Percentiles rank a stretch among this genome's conserved stretches.
Conservation (phyloP, 1,139 yeast genomes). For the Lodderomyces parapsilosis region DNA sequence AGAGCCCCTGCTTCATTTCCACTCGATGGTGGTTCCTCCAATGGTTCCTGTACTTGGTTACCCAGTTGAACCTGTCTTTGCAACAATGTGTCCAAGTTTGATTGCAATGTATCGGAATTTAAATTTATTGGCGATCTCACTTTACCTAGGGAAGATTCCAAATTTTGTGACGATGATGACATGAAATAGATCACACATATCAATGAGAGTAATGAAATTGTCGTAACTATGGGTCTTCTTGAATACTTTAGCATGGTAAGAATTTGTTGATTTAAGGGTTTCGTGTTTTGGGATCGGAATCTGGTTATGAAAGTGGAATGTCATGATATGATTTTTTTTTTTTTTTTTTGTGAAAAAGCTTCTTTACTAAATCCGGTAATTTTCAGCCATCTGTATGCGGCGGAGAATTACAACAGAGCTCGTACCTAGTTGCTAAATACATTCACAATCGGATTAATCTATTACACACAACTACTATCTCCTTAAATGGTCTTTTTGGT, state of each 20-base stretch:
- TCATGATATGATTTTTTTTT: not conserved
- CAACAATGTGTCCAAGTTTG: slow-evolving; percentile 2
- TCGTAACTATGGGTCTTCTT: slow-evolving; percentile 26
- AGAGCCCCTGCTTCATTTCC: too few species aligned
- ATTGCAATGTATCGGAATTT: slow-evolving; percentile 6
- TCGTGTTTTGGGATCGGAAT: not conserved
- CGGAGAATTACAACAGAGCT: not conserved
- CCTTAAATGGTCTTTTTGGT: slow-evolving; percentile 26
- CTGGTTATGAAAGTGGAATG: not conserved
- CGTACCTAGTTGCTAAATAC: too few species aligned
- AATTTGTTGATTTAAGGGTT: not conserved
- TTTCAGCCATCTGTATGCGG: not conserved
- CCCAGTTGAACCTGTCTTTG: slow-evolving; percentile 1
- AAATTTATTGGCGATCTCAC: slow-evolving; percentile 24
- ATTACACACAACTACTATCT: not conserved
- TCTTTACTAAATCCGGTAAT: not conserved
- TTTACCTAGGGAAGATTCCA: slow-evolving; percentile 22
- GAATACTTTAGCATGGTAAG: slow-evolving; percentile 2
- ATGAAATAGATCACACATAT: slow-evolving; percentile 27
- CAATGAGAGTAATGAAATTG: slow-evolving; percentile 24
- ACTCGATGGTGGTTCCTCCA: not conserved
- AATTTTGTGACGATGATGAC: slow-evolving; percentile 20
- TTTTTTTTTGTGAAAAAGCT: not conserved
- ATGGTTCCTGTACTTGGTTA: slow-evolving; percentile 5
- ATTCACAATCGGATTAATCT: too few species aligned